Conservation (phyloP, 2,329 filamentous ascomycete species). For the Colletotrichum lentis region DNA sequence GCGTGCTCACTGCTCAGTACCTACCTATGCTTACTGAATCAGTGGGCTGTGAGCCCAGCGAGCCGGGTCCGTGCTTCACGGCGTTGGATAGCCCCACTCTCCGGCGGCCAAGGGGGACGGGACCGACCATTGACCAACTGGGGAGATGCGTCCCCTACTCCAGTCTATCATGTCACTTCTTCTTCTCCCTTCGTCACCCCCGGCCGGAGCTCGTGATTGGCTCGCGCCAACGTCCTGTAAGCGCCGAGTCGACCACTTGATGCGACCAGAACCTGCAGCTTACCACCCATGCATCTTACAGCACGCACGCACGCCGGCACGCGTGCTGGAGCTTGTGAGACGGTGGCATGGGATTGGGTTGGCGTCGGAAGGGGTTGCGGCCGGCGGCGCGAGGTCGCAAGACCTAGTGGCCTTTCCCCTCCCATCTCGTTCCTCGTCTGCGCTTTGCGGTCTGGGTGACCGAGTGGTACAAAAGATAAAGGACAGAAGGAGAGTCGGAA, state of each 20-base stretch:
- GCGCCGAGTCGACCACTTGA: slow-evolving; percentile 38
- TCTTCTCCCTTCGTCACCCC: slow-evolving; percentile 6
- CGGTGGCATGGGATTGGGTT: slow-evolving; percentile 5
- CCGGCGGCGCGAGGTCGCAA: slow-evolving; percentile 1
- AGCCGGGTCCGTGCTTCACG: not conserved
- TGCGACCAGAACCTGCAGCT: slow-evolving; percentile 36
- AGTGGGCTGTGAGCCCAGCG: too few species aligned
- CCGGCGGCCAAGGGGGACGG: not conserved
- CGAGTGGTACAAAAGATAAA: slow-evolving; percentile 30
- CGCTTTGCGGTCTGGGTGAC: slow-evolving; percentile 15
- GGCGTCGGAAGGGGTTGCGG: not conserved
- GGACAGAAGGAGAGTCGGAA: not conserved
- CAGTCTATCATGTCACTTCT: not conserved
- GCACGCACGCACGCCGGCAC: slow-evolving; percentile 12
- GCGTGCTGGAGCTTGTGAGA: slow-evolving; percentile 5
- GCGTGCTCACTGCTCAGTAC: not conserved
- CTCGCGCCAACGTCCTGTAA: slow-evolving; percentile 34
- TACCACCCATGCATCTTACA: slow-evolving; percentile 33
- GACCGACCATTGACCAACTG: not conserved
- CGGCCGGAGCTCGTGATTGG: slow-evolving; percentile 30
- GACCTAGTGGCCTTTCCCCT: not conserved
- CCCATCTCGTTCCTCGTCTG: not conserved
- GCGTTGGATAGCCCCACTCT: slow-evolving; percentile 8
- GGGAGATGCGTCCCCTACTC: not conserved
- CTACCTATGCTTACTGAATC: not conserved